Evolutionary conservation across 768 basidiomycete species (phyloP), one percentile per base, ranked within the genome.

Genomic region (Cytidiella melzeri): DNA sequence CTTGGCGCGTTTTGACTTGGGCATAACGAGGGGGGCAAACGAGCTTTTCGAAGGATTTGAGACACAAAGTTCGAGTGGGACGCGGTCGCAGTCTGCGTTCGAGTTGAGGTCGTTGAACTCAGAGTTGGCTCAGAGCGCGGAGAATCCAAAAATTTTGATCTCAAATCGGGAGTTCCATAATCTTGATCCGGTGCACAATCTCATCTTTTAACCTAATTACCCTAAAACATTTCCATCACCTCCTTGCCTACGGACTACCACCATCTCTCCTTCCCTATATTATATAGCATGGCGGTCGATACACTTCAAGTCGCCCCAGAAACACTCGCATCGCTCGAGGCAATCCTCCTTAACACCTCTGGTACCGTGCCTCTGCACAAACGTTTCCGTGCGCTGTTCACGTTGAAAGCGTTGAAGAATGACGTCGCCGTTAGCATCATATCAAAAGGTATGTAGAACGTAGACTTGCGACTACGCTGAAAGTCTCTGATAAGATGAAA

Each of bases 371-470:
- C 88, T 0, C 76, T 99, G 13, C 92, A 94, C 60, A 83, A 84
- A 58, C 73, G 95, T 47, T 99, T 96, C 62, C 72, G 95, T 24
- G 86, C 94, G 0, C 71, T 99, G 6, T 99, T 99, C 64, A 87
- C 94, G 10, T 73, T 99, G 45, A 97, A 95, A 65, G 79, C 88
- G 0, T 67, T 96, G 39, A 84, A 83, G 59, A 77, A 67, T 27
- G 83, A 91, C 48, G 77, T 87, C 57, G 90, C 92, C 5, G 83
- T 97, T 23, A 63, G 75, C 45, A 86, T 94, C 63, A 92, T 98
- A 60, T 81, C 88, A 12, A 81, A 86, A 73, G 93, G 94, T 87
- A 36, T 18, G 66, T 47, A 5, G 12, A 36, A 38, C 24, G 46
- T 50, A 26, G 13, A n/a, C 43, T 19, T 46, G 37, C 43, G 25